A percentile compares a stretch with the other conserved stretches of the same genome.
phyloP scores from a whole-genome alignment of 352 stramenopile genomes.

The Globisporangium lucens region DNA sequence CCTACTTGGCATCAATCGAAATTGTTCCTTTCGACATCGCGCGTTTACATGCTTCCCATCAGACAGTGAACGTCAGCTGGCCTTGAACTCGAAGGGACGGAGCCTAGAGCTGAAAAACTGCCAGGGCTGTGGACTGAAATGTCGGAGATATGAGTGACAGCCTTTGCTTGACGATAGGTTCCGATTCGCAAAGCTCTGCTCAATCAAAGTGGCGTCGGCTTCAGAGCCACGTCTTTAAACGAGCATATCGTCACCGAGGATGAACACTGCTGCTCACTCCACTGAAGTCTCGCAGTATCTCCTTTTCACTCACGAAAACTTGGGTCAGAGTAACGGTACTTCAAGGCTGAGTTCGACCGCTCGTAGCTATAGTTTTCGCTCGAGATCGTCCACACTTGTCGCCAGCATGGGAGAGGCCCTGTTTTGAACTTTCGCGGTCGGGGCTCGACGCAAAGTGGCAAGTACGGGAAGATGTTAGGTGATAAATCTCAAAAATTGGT shows the following conservation, averaged over 20 bases:
- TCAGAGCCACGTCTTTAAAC: not conserved
- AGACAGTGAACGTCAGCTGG: not conserved
- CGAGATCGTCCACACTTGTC: not conserved
- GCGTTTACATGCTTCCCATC: not conserved
- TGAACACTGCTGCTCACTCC: not conserved
- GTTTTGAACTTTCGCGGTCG: too few relatives aligned
- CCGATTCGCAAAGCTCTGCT: not conserved
- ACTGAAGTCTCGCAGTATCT: not conserved
- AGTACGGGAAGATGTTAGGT: too few relatives aligned
- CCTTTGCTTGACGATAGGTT: not conserved
- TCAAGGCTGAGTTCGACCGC: not conserved
- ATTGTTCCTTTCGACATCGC: not conserved
- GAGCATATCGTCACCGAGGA: not conserved
- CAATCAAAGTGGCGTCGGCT: not conserved
- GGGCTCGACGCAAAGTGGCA: too few relatives aligned
- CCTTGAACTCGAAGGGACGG: not conserved
- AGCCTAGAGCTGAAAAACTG: not conserved
- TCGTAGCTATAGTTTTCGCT: not conserved
- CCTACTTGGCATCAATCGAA: too few relatives aligned
- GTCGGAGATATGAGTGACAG: not conserved
- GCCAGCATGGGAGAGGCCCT: too few relatives aligned
- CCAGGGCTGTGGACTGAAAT: not conserved
- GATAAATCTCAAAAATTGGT: too few relatives aligned
- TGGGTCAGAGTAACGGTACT: not conserved
- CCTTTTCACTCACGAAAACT: not conserved